These are phyloP conservation scores for Fraxinus sp. DNA, from an alignment of 305 asterid genomes.

Conservation along the genomic window DNA sequence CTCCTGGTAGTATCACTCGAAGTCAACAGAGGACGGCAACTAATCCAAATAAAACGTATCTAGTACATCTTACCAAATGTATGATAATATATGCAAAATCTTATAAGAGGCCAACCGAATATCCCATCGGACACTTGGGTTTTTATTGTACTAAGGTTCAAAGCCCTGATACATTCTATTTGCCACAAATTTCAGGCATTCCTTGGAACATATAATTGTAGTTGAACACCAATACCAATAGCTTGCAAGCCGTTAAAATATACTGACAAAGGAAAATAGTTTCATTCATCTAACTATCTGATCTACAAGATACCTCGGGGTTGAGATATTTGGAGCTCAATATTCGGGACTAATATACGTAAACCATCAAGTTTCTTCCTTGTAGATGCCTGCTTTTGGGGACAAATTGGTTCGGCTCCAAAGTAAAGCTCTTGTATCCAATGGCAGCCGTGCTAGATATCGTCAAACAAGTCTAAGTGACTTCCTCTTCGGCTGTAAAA, in stretches of 20 bases:
- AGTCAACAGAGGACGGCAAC: not conserved
- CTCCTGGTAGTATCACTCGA: not conserved
- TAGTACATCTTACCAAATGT: not conserved
- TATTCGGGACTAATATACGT: not conserved
- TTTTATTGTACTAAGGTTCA: not conserved
- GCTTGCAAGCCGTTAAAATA: not conserved
- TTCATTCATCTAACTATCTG: not conserved
- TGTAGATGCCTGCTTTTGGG: not conserved
- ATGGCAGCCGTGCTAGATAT: not conserved
- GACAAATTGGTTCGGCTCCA: not conserved
- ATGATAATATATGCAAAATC: not conserved
- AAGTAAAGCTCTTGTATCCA: not conserved
- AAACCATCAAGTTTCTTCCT: not conserved
- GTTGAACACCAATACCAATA: not conserved
- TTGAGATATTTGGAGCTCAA: not conserved
- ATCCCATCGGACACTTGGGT: not conserved
- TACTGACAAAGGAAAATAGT: not conserved
- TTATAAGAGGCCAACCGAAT: not conserved
- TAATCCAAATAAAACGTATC: not conserved
- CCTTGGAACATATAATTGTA: not conserved
- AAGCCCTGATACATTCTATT: not conserved
- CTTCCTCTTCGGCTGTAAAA: constrained; percentile 43
- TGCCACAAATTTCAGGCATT: not conserved
- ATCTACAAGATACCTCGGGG: not conserved
- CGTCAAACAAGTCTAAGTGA: constrained; percentile 28